Conservation (phyloP, 2,329 filamentous ascomycete species). For the Fusarium denticulatum region DNA sequence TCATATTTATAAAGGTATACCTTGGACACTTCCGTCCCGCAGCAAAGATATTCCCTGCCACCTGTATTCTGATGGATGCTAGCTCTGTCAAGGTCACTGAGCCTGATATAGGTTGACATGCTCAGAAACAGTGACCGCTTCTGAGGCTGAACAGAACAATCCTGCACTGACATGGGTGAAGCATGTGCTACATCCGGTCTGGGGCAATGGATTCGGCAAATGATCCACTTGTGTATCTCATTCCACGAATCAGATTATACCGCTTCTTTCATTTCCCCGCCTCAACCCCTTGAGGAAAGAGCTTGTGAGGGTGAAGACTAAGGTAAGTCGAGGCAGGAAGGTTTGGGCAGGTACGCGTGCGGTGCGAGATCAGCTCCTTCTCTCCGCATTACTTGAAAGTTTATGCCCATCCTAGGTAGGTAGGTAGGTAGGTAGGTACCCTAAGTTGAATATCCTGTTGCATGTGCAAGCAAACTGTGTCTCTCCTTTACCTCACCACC, state of each 20-base stretch:
- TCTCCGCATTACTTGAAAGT: slow-evolving; percentile 29
- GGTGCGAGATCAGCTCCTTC: slow-evolving; percentile 18
- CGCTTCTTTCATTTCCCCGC: slow-evolving; percentile 26
- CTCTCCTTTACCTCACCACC: background rate
- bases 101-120: background rate
- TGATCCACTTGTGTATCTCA: background rate
- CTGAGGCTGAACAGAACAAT: slow-evolving; percentile 24
- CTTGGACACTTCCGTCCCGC: background rate
- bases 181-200: slow-evolving; percentile 16
- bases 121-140: slow-evolving; percentile 11
- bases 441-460: background rate
- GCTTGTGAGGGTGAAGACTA: background rate
- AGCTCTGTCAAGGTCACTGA: background rate
- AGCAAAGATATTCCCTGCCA: background rate
- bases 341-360: slow-evolving; percentile 27
- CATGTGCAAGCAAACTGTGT: slow-evolving; percentile 29
- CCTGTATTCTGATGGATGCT: background rate
- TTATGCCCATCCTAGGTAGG: background rate
- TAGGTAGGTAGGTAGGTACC: too few relatives aligned
- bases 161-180: slow-evolving; percentile 2
- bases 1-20: background rate
- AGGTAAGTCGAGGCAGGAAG: slow-evolving; percentile 14
- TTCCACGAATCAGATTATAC: slow-evolving; percentile 34
- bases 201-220: slow-evolving; percentile 17
- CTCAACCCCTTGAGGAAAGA: slow-evolving; percentile 24